Percentiles rank a stretch among this genome's conserved stretches.
Conservation (phyloP, 2,329 filamentous ascomycete genomes). For the Lachnellula occidentalis region DNA sequence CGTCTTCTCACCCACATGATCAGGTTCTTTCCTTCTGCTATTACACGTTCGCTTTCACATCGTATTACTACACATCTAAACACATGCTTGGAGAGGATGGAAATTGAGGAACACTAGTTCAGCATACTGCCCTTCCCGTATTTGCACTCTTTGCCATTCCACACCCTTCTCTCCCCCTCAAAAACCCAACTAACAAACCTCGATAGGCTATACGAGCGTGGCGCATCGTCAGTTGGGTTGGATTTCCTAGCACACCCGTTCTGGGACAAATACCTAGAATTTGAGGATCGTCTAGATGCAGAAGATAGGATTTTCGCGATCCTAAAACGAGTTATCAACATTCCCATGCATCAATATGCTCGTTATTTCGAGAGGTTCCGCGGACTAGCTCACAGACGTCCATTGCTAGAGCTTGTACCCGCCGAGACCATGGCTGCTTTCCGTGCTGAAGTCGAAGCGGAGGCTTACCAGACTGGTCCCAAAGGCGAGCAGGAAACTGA, state of each 20-base stretch:
- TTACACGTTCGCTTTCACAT: conserved; percentile 40
- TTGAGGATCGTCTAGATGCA: conserved; percentile 83
- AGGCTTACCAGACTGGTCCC: conserved; percentile 47
- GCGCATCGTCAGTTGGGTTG: conserved; percentile 74
- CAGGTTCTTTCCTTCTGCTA: conserved; percentile 53
- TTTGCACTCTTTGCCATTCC: conserved; percentile 48
- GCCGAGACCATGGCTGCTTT: conserved; percentile 63
- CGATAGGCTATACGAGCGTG: conserved; percentile 83
- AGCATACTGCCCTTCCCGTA: conserved; percentile 54
- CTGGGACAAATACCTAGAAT: conserved; percentile 99
- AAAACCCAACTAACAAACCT: conserved; percentile 18
- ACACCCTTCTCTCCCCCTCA: conserved; percentile 20
- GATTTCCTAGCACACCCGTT: conserved; percentile 61
- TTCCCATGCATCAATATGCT: conserved; percentile 93
- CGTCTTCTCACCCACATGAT: conserved; percentile 59
- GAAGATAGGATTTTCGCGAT: conserved; percentile 82
- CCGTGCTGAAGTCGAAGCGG: conserved; percentile 65
- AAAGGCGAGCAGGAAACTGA: conserved; percentile 76
- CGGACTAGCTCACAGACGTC: conserved; percentile 65
- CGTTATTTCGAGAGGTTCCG: conserved; percentile 92
- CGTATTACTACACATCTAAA: conserved; percentile 33
- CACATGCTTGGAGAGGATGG: conserved; percentile 36
- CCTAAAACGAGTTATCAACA: conserved; percentile 73
- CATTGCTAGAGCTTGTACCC: conserved; percentile 67
- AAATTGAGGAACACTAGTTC: conserved; percentile 44